Evolutionary conservation across 1,284 basidiomycete species (phyloP), one percentile per base, ranked within the genome.

Genomic region (Puccinia sorghi): DNA sequence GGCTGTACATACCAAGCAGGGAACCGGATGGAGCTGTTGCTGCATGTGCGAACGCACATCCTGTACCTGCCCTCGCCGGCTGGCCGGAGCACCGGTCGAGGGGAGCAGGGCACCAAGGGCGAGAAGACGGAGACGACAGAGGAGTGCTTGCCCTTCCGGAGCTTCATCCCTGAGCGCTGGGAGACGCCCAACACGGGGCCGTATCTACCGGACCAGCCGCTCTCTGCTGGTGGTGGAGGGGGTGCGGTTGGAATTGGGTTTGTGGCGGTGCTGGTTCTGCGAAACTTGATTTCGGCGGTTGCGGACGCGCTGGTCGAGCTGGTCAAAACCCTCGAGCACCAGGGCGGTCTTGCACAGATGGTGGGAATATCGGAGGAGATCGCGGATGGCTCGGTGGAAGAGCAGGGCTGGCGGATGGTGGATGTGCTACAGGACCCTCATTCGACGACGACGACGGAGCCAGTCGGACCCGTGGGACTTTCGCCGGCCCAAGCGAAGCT

Each of bases 171-270:
- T 25, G 57, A 74, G 46, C 56, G 59, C 6, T 74, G 72, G 72
- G 57, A 74, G 48, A 43, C 72, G 39, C 56, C 59, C 4, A 70
- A 70, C 50, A 25, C 17, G 20, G 67, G 67, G 27, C 12, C n/a
- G 1, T 37, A 70, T 39, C 32, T 61, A 20, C 22, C 3, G 0
- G 72, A 63, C 41, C 43, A 48, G 32, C 56, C 15, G 6, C 41
- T 52, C 1, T 13, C 25, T 27, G 17, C 37, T 8, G 43, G 17
- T 17, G 59, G 61, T 27, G 75, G 66, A 17, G 39, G 52, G 3
- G 75, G 75, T 20, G 64, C 75, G 22, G 46, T 57, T 0, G 75
- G 75, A 20, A 70, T 77, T 13, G 75, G 75, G 13, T 77, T 69
- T 50, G 43, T 77, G 17, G 67, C 75, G 7, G 20, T 77, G 6